Evolutionary conservation across 2,329 filamentous ascomycete genomes (phyloP).

Genomic region (Aspergillus piperis): DNA sequence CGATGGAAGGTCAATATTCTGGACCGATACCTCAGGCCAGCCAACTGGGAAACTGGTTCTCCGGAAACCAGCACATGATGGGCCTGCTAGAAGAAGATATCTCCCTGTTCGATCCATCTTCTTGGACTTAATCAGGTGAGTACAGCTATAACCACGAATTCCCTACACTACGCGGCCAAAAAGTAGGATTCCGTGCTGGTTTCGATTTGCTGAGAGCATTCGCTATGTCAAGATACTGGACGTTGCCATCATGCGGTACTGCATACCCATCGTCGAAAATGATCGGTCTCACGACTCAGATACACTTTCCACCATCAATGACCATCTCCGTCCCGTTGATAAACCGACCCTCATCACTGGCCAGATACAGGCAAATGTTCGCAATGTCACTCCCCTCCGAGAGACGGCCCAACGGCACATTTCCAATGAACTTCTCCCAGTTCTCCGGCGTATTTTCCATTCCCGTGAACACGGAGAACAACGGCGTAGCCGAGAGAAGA

Average conservation of each 20-base stretch:
- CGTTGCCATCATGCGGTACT: not conserved
- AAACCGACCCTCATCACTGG: conserved; percentile 70
- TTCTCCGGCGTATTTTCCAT: conserved; percentile 50
- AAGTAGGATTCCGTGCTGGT: not conserved
- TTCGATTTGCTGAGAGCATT: not conserved
- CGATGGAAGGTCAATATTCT: conserved; percentile 18
- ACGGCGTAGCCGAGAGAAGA: conserved; percentile 65
- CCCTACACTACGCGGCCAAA: not conserved
- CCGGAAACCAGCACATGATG: conserved; percentile 65
- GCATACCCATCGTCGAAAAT: not conserved
- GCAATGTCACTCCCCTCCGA: conserved; percentile 63
- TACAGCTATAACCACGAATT: not conserved
- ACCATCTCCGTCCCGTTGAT: conserved; percentile 72
- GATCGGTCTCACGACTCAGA: conserved; percentile 22
- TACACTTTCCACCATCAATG: conserved; percentile 58
- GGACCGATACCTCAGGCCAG: conserved; percentile 34
- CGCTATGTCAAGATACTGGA: not conserved
- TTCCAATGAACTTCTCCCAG: conserved; percentile 45
- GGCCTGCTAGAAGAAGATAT: conserved; percentile 64
- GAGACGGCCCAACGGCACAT: conserved; percentile 46
- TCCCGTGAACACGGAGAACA: conserved; percentile 53
- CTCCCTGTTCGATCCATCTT: conserved; percentile 30
- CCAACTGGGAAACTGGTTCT: conserved; percentile 64
- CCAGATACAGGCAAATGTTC: conserved; percentile 69
- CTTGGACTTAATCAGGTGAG: conserved; percentile 7